A percentile compares a stretch with the other conserved stretches of the same genome.
These are phyloP conservation scores for Kodamaea neixiangensis DNA, from an alignment of 805 yeast genomes.

Conservation along the genomic window DNA sequence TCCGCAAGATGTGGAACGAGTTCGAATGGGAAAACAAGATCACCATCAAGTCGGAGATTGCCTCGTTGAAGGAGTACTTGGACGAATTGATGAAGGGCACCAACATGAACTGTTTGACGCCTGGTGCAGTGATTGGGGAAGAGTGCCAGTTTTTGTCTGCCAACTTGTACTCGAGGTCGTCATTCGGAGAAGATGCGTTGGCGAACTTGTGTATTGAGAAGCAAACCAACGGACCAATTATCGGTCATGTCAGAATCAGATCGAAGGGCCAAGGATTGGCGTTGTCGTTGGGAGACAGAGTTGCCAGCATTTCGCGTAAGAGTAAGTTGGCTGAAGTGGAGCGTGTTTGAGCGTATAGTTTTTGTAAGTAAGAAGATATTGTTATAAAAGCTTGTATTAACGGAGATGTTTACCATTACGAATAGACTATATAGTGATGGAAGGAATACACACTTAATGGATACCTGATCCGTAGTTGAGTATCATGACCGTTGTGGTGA, in stretches of 20 bases:
- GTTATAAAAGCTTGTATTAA: too few relatives aligned
- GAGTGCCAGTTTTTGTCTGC: conserved; percentile 93
- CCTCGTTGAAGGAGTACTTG: conserved; percentile 73
- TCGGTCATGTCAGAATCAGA: conserved; percentile 95
- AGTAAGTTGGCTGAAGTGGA: conserved; percentile 23
- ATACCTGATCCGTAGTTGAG: too few relatives aligned
- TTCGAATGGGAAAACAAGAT: conserved; percentile 99
- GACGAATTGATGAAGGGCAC: conserved; percentile 77
- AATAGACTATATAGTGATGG: too few relatives aligned
- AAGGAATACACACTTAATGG: too few relatives aligned
- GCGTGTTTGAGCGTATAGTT: conserved; percentile 8
- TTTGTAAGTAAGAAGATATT: neutral
- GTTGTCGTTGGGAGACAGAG: conserved; percentile 88
- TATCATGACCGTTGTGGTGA: too few relatives aligned
- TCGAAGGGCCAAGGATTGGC: conserved; percentile 98
- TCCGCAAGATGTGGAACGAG: conserved; percentile 98
- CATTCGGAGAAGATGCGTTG: conserved; percentile 96
- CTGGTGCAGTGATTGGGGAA: conserved; percentile 86
- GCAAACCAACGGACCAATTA: conserved; percentile 68
- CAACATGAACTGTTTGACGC: conserved; percentile 91
- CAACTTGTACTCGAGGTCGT: conserved; percentile 85
- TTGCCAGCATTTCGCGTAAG: conserved; percentile 74
- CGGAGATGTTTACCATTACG: too few relatives aligned
- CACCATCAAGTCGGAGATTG: conserved; percentile 70
- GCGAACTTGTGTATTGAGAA: conserved; percentile 94